These are phyloP conservation scores for Luffa aegyptiaca DNA, from an alignment of 306 rosid genomes.

Conservation along the genomic window DNA sequence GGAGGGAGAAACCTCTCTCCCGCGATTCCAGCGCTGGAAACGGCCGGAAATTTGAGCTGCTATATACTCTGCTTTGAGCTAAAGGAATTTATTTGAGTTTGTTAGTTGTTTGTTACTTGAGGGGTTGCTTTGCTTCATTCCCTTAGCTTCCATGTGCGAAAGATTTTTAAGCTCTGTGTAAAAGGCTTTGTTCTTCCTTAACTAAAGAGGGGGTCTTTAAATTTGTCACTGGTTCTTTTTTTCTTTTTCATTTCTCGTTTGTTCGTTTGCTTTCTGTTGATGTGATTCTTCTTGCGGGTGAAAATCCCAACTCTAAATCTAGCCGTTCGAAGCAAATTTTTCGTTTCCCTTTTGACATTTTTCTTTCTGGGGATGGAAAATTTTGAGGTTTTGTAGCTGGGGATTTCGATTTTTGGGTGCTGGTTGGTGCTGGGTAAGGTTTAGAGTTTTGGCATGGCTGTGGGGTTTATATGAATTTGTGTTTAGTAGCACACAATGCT, in stretches of 20 bases:
- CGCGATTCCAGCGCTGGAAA: too few species aligned
- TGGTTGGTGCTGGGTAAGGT: not conserved
- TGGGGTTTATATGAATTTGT: conserved; percentile 10
- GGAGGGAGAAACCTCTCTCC: too few species aligned
- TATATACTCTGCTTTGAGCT: conserved; percentile 1
- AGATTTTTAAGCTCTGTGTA: not conserved
- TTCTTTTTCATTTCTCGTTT: not conserved
- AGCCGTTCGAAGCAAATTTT: conserved; percentile 3
- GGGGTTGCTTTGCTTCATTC: not conserved
- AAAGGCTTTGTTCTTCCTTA: not conserved
- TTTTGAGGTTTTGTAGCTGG: conserved; percentile 5
- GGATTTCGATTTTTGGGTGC: not conserved
- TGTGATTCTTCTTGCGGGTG: not conserved
- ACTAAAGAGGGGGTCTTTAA: not conserved
- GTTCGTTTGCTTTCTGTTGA: not conserved
- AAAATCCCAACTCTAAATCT: not conserved
- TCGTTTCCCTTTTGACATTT: not conserved
- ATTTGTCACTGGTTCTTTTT: not conserved
- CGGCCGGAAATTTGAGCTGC: not conserved
- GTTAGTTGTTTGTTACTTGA: not conserved
- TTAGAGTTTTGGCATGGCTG: conserved; percentile 30
- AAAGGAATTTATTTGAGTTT: not conserved
- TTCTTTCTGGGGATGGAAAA: not conserved
- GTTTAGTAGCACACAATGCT: conserved; percentile 25
- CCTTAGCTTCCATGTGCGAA: not conserved